Base-by-base conservation (phyloP, 2,329 filamentous ascomycete species). In the Lasiodiplodia sp. region DNA sequence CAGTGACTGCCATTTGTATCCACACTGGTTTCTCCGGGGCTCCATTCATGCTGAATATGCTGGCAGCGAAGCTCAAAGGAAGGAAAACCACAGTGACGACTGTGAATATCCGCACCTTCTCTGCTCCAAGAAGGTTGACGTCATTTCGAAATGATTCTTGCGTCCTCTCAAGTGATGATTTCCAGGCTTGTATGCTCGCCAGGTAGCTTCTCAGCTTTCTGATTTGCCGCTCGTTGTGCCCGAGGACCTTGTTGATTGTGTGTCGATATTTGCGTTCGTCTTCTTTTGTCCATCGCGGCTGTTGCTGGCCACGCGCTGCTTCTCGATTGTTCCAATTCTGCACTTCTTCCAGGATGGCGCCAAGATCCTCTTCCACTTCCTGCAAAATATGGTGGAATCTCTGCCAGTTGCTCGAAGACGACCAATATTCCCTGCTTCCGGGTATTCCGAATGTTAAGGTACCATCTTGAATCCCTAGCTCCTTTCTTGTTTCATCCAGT, bases 71-170 rank as follows among this genome's bases (percentile, higher is more conserved):
- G 8, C 76, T 74, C 0, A 77, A 69, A 0, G 78, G 78, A 2
- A 80, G 69, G 69, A 80, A 79, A 16, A 79, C 73, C 3, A 78
- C 75, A 0, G 77, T 80, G 2, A 78, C 75, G 51, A 78, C 78
- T 0, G 78, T 79, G 67, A 80, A 79, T 53, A 74, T 72, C 0
- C 73, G 73, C 47, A 79, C 73, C 53, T 78, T 75, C 57, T 78
- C 72, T 0, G 74, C 72, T 31, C 74, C 56, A 10, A 47, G 63
- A 11, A 73, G 70, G 31, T 68, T 72, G 8, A 73, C 65, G 12
- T 74, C 72, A n/a, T 72, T 67, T 16, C 72, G 67, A 21, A 70
- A 70, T 1, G 71, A 69, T 38, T 71, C 71, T 25, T 71, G 69
- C 5, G 65, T 69, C 40, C 68, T 71, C 4, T 66, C 67, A 2